Conservation (phyloP, 768 basidiomycete genomes). For the Auricularia heimuer region DNA sequence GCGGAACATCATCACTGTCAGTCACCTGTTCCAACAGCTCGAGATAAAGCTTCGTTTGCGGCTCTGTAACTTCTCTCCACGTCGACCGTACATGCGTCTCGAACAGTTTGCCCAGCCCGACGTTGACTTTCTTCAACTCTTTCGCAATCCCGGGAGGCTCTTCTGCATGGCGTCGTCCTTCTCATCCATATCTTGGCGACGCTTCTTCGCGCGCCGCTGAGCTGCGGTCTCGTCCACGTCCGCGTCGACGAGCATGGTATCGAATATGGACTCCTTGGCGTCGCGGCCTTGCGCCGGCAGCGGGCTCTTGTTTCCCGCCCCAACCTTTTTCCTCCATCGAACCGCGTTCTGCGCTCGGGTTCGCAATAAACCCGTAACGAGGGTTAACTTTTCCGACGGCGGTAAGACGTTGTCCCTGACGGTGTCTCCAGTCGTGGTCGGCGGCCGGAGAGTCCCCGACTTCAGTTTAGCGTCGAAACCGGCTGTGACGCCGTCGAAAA, state of each 20-base stretch:
- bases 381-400: neutral
- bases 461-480: slow-evolving; percentile 11
- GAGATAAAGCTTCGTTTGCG: neutral
- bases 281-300: neutral
- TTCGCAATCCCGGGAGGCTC: neutral
- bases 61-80: neutral
- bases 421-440: no score
- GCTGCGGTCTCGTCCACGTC: neutral
- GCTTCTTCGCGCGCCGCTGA: neutral
- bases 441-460: no score
- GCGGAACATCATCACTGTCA: neutral
- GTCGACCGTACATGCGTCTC: neutral
- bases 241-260: neutral
- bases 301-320: neutral
- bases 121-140: neutral
- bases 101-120: neutral
- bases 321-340: neutral
- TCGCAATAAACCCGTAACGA: neutral
- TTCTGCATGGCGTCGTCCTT: neutral
- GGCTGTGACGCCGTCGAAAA: no score
- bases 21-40: neutral
- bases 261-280: neutral
- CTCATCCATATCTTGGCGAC: neutral
- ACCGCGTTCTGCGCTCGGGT: neutral
- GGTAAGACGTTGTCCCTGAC: no score